Percentiles rank a stretch among this genome's conserved stretches.
Conservation (phyloP, 371 early-diverging fungal species). For the Rhizopus stolonifer region DNA sequence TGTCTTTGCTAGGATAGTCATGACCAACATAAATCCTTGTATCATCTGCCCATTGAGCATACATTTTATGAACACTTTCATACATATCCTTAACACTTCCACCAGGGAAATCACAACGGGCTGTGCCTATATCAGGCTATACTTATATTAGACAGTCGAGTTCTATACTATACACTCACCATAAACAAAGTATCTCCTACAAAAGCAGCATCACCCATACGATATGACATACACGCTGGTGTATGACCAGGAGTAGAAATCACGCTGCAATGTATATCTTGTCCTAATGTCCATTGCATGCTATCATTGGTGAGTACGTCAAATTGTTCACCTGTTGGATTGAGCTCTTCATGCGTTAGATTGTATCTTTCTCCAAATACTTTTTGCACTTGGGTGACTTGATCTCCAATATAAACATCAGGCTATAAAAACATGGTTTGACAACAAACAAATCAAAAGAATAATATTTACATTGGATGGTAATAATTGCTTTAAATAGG, state of each 20-base stretch:
- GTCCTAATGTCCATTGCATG: conserved; percentile 39
- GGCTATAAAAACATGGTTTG: conserved; percentile 21
- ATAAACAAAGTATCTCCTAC: conserved; percentile 51
- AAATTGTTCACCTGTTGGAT: conserved; percentile 37
- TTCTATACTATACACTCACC: conserved; percentile 21
- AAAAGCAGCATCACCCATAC: conserved; percentile 49
- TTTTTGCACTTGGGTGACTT: conserved; percentile 39
- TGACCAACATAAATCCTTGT: conserved; percentile 50
- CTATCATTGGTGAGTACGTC: conserved; percentile 27
- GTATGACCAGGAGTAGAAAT: conserved; percentile 48
- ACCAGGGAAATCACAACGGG: conserved; percentile 52
- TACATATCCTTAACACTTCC: conserved; percentile 46
- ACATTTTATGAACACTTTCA: conserved; percentile 43
- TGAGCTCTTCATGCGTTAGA: conserved; percentile 19
- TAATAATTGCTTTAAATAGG: conserved; percentile 31
- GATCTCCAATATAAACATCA: conserved; percentile 38
- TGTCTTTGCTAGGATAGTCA: conserved; percentile 40
- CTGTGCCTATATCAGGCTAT: conserved; percentile 53
- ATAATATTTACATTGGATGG: conserved; percentile 23
- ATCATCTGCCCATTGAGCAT: conserved; percentile 40
- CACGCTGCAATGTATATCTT: conserved; percentile 37
- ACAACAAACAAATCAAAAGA: conserved; percentile 1
- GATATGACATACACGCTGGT: conserved; percentile 47
- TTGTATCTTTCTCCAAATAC: conserved; percentile 44
- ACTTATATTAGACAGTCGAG: not conserved